Base-by-base conservation (phyloP, 306 rosid species). In the Fagus sylvatica region DNA sequence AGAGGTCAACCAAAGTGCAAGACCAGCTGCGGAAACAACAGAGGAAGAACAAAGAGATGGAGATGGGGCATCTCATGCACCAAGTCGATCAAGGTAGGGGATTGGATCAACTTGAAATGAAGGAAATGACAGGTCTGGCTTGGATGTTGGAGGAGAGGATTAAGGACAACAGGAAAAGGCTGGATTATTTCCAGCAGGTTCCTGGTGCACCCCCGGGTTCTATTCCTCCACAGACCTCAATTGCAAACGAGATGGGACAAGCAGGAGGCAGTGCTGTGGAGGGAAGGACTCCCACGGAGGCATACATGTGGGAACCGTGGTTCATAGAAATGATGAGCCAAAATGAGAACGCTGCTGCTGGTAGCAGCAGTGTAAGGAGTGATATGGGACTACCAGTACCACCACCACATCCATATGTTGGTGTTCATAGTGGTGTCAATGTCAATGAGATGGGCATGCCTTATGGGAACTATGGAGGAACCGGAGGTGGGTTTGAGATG, bases 31-130 rank as follows among this genome's bases (percentile, higher is more conserved):
- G 56, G 56, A 85, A 72, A 46, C 70, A 37, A 5, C 69, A 59
- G 7, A 76, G 40, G 79, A 79, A 69, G 70, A 79, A 79, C 65
- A 61, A 57, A 16, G 82, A 82, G 36, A 40, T 53, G 62, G 76
- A 66, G 34, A 74, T 78, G 69, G 65, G 17, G 2, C 34, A 67
- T n/a, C 30, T 85, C 4, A 76, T 85, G 82, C 28, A 48, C 40
- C 84, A 76, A 43, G 33, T 82, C 30, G 12, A 36, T 1, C 69
- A 72, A 22, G 88, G 88, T 22, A 76, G 36, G 41, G 46, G 60
- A 1, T 19, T 85, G 33, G 65, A 4, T 22, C 65, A 82, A 16
- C 69, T 82, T 28, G 30, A 78, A 40, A 65, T 30, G 22, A 17
- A 0, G 1, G 85, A 76, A 36, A 8, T 82, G 74, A 34, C 68